Evolutionary conservation across 73 alveolate species (phyloP).

Genomic region (Stentor roeselii): DNA sequence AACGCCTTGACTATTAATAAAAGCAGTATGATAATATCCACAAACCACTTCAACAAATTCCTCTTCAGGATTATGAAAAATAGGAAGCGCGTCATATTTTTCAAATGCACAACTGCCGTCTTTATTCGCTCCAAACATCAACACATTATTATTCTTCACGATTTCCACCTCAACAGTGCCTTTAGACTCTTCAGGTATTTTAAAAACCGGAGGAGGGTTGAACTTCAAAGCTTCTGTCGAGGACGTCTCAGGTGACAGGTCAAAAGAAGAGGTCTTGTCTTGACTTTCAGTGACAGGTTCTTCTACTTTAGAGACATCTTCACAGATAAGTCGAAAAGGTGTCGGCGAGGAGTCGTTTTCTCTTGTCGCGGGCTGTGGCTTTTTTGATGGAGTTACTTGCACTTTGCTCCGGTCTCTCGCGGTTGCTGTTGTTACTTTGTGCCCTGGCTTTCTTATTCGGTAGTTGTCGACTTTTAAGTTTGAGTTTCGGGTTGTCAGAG

Average conservation of each 20-base stretch:
- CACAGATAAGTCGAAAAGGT: not conserved
- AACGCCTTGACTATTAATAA: not conserved
- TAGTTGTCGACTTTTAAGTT: too few relatives aligned
- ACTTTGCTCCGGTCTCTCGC: too few relatives aligned
- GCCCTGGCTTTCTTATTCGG: too few relatives aligned
- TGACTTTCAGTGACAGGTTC: too few relatives aligned
- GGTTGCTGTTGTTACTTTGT: too few relatives aligned
- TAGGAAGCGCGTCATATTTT: not conserved
- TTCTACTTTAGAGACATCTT: too few relatives aligned
- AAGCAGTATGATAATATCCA: constrained; percentile 67
- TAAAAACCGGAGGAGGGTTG: constrained; percentile 23
- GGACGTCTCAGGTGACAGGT: too few relatives aligned
- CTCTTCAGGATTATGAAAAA: not conserved
- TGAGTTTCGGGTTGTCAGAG: not conserved
- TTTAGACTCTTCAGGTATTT: not conserved
- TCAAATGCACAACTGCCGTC: constrained; percentile 2
- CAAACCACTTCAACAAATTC: constrained; percentile 35
- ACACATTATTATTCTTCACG: not conserved
- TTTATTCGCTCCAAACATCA: not conserved
- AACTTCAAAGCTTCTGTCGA: not conserved
- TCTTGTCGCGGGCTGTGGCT: too few relatives aligned
- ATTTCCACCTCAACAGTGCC: not conserved
- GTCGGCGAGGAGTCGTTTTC: too few relatives aligned
- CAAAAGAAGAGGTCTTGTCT: too few relatives aligned
- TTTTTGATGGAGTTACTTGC: too few relatives aligned